phyloP scores from a whole-genome alignment of 148 eudicot species.

The Heliosperma pusillum region DNA sequence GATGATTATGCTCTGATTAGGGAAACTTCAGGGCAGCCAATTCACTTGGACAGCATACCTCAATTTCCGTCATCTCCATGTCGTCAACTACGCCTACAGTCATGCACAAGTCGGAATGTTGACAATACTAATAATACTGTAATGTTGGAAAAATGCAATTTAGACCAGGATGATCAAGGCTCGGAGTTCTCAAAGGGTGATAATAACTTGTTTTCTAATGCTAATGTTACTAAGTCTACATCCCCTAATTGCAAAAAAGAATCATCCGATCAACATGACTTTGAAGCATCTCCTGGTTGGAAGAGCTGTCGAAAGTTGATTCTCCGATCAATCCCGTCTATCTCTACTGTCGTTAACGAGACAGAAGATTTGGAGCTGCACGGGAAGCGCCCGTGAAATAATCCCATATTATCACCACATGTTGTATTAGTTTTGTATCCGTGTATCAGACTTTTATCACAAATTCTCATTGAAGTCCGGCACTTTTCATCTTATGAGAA shows the following conservation, averaged over 20 bases:
- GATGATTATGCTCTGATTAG: background rate
- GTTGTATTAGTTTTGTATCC: background rate
- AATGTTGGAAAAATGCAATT: slow-evolving; percentile 16
- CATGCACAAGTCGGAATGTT: slow-evolving; percentile 19
- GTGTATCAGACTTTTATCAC: background rate
- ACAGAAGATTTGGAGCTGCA: background rate
- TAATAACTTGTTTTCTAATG: slow-evolving; percentile 18
- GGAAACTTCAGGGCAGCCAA: background rate
- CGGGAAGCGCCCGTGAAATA: slow-evolving; percentile 11
- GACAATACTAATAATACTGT: slow-evolving; percentile 4
- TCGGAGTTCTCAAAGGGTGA: slow-evolving; percentile 18
- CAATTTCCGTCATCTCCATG: slow-evolving; percentile 1
- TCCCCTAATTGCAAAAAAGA: slow-evolving; percentile 41
- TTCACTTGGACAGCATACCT: too few relatives aligned
- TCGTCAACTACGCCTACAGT: slow-evolving; percentile 18
- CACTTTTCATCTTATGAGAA: too few relatives aligned
- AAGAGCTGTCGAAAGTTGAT: slow-evolving; percentile 41
- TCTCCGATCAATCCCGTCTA: slow-evolving; percentile 34
- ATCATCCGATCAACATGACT: slow-evolving; percentile 28
- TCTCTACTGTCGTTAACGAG: slow-evolving; percentile 18
- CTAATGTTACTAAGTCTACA: slow-evolving; percentile 25
- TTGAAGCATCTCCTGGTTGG: slow-evolving; percentile 29
- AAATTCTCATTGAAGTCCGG: too few relatives aligned
- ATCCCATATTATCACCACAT: background rate
- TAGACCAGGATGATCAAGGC: slow-evolving; percentile 24